phyloP scores from a whole-genome alignment of 495 filamentous ascomycete species.

The Penicillium mononematosum region DNA sequence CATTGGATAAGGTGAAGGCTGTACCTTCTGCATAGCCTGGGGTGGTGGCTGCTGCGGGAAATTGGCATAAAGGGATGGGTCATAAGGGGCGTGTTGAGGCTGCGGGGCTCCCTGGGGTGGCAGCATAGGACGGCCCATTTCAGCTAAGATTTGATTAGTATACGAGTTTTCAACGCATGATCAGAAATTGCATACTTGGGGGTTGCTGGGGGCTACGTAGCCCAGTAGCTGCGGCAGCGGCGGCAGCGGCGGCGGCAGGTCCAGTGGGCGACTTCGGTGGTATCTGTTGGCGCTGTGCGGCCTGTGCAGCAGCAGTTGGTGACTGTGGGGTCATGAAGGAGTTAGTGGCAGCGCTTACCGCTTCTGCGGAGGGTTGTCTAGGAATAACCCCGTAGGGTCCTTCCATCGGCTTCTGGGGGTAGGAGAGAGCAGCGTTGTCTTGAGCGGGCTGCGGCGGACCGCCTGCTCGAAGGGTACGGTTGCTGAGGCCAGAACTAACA shows the following conservation, averaged over 20 bases:
- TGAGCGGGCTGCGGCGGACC: constrained; percentile 50
- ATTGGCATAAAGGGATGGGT: constrained; percentile 69
- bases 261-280: constrained; percentile 37
- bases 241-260: constrained; percentile 31
- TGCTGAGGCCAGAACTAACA: constrained; percentile 56
- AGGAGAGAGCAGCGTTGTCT: constrained; percentile 42
- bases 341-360: constrained; percentile 48
- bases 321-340: constrained; percentile 46
- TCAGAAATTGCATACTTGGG: constrained; percentile 32
- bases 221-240: constrained; percentile 39
- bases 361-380: constrained; percentile 47
- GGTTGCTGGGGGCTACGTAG: constrained; percentile 33
- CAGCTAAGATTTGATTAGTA: constrained; percentile 20
- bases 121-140: constrained; percentile 39
- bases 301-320: constrained; percentile 32
- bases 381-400: constrained; percentile 49
- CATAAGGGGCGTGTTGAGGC: constrained; percentile 58
- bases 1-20: constrained; percentile 21
- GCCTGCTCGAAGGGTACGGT: constrained; percentile 63
- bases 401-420: constrained; percentile 48
- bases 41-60: constrained; percentile 49
- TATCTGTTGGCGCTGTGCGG: constrained; percentile 35
- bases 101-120: constrained; percentile 51
- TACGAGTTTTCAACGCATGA: background rate
- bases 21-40: constrained; percentile 29